Conservation (phyloP, 305 asterid species). For the Coffea humblotiana region DNA sequence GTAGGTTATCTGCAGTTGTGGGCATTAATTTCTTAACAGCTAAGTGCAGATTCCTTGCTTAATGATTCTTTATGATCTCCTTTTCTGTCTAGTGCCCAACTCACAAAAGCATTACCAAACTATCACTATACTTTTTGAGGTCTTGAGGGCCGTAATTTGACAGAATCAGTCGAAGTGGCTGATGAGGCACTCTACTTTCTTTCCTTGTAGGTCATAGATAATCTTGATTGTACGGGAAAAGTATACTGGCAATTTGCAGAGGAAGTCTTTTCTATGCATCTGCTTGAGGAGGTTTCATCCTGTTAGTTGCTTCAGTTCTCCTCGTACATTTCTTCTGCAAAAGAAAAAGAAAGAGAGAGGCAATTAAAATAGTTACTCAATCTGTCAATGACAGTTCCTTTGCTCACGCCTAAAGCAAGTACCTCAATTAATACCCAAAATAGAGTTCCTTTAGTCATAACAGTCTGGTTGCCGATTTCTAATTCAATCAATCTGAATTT, state of each 20-base stretch:
- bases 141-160: slow-evolving; percentile 86
- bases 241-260: background rate
- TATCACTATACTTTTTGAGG: slow-evolving; percentile 95
- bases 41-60: slow-evolving; percentile 9
- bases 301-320: background rate
- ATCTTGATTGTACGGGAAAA: background rate
- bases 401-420: background rate
- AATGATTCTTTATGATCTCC: slow-evolving; percentile 10
- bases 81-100: slow-evolving; percentile 68
- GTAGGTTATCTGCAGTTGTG: slow-evolving; percentile 37
- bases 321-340: background rate
- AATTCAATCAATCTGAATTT: no score
- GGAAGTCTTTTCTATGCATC: background rate
- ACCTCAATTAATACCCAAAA: no score
- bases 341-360: no score
- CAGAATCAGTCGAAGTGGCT: slow-evolving; percentile 83
- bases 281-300: background rate
- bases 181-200: slow-evolving; percentile 60
- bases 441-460: background rate
- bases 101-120: slow-evolving; percentile 99
- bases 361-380: background rate
- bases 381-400: background rate
- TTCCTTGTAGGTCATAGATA: slow-evolving; percentile 10
- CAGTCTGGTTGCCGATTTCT: background rate
- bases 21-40: slow-evolving; percentile 3